Conservation (phyloP, 768 basidiomycete species). For the Cantharellus cinnabarinus region DNA sequence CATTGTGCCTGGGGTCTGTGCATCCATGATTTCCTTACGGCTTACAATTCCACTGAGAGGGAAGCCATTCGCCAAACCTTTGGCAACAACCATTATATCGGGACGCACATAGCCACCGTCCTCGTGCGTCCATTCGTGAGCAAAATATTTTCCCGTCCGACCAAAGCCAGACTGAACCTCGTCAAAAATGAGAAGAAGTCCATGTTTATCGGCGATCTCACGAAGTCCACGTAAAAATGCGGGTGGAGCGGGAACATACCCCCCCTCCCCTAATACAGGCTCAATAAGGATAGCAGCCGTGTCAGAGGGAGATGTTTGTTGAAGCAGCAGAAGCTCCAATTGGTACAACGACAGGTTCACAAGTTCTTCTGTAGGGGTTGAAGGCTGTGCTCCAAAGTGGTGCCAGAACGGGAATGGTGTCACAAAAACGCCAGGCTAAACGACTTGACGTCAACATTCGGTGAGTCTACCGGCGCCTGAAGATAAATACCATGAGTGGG, state of each 20-base stretch:
- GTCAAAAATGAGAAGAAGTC: slow-evolving; percentile 65
- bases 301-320: slow-evolving; percentile 66
- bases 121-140: slow-evolving; percentile 44
- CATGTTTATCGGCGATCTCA: slow-evolving; percentile 69
- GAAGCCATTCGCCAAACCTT: slow-evolving; percentile 86
- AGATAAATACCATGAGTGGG: slow-evolving; percentile 54
- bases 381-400: slow-evolving; percentile 38
- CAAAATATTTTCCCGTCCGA: slow-evolving; percentile 64
- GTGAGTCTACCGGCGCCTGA: neutral
- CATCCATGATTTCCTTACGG: slow-evolving; percentile 60
- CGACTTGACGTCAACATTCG: neutral
- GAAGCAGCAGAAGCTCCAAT: slow-evolving; percentile 54
- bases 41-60: slow-evolving; percentile 76
- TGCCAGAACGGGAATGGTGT: slow-evolving; percentile 91
- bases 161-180: slow-evolving; percentile 86
- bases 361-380: slow-evolving; percentile 36
- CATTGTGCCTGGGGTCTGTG: slow-evolving; percentile 59
- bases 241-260: slow-evolving; percentile 74
- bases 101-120: slow-evolving; percentile 38
- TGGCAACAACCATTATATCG: slow-evolving; percentile 78
- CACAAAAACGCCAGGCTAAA: slow-evolving; percentile 61
- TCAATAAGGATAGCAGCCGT: slow-evolving; percentile 90
- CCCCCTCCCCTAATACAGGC: slow-evolving; percentile 87
- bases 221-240: slow-evolving; percentile 65
- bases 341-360: slow-evolving; percentile 52